Evolutionary conservation across 2,329 filamentous ascomycete genomes (phyloP).

Genomic region (Epichloe brachyelytri): DNA sequence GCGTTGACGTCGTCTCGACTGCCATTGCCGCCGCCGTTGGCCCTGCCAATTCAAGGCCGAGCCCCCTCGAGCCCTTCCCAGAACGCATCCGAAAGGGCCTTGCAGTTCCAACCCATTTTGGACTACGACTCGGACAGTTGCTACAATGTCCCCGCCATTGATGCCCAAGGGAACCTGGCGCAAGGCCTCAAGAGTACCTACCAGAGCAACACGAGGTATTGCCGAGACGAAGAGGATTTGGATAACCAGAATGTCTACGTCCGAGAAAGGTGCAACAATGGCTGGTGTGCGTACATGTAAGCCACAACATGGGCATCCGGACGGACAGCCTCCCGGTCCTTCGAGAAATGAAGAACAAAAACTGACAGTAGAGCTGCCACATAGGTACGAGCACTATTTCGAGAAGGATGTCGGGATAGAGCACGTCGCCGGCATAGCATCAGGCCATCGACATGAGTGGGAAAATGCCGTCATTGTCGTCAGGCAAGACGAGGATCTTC

Average conservation of each 20-base stretch:
- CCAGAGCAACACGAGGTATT: conserved; percentile 3
- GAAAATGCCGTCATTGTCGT: conserved; percentile 13
- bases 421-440: neutral
- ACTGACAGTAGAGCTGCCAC: neutral
- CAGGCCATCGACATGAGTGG: conserved; percentile 14
- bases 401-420: conserved; percentile 10
- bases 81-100: conserved; percentile 1
- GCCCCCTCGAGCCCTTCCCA: conserved; percentile 1
- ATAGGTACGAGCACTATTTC: conserved; percentile 13
- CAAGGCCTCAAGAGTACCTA: conserved; percentile 12
- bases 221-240: conserved; percentile 9
- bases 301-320: neutral
- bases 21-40: too few relatives aligned
- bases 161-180: conserved; percentile 16
- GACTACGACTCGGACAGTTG: conserved; percentile 9
- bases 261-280: conserved; percentile 13
- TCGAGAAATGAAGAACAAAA: too few relatives aligned
- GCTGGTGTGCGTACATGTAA: conserved; percentile 15
- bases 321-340: too few relatives aligned
- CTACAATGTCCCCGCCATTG: conserved; percentile 20
- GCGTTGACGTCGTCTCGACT: neutral
- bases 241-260: conserved; percentile 15
- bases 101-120: conserved; percentile 6
- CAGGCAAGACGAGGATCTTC: conserved; percentile 1
- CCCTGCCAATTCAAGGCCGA: neutral